Evolutionary conservation across 352 stramenopile species (phyloP).

Genomic region (Plasmopara halstedii): DNA sequence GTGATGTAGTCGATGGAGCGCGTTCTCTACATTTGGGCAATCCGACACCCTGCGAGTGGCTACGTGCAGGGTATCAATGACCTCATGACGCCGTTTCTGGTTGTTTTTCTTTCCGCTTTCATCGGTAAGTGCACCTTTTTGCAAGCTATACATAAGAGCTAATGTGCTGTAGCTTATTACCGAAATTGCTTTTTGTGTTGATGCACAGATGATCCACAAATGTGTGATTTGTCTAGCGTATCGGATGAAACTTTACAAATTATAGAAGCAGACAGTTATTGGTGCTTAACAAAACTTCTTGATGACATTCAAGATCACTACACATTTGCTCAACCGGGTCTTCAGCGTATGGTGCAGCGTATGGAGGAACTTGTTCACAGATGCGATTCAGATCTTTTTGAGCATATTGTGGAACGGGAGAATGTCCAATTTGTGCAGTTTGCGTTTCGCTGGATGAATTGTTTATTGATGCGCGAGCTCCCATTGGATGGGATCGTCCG

Average conservation of each 20-base stretch:
- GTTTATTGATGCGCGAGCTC: constrained; percentile 97
- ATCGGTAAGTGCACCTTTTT: constrained; percentile 58
- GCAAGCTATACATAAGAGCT: no score
- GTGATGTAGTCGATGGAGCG: constrained; percentile 87
- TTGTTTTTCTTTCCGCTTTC: constrained; percentile 92
- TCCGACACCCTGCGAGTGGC: constrained; percentile 95
- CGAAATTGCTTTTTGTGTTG: constrained; percentile 1
- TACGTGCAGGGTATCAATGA: constrained; percentile 99
- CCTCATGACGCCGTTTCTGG: constrained; percentile 95
- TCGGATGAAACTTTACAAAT: constrained; percentile 60
- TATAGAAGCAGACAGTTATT: constrained; percentile 98
- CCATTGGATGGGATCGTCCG: constrained; percentile 92
- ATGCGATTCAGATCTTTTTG: constrained; percentile 93
- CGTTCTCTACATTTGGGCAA: constrained; percentile 98
- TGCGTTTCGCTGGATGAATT: constrained; percentile 99
- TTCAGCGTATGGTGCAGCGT: constrained; percentile 97
- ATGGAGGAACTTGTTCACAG: constrained; percentile 96
- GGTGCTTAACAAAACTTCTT: constrained; percentile 98
- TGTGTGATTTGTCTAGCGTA: constrained; percentile 58
- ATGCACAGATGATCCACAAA: constrained; percentile 59
- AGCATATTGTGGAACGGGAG: constrained; percentile 90
- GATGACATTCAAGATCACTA: constrained; percentile 99
- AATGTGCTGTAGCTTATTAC: background rate
- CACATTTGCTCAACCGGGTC: constrained; percentile 95
- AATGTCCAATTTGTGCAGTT: constrained; percentile 99